Evolutionary conservation across 345 rosid genomes (phyloP), one percentile per base, ranked within the genome.

Genomic region (Geranium brycei): DNA sequence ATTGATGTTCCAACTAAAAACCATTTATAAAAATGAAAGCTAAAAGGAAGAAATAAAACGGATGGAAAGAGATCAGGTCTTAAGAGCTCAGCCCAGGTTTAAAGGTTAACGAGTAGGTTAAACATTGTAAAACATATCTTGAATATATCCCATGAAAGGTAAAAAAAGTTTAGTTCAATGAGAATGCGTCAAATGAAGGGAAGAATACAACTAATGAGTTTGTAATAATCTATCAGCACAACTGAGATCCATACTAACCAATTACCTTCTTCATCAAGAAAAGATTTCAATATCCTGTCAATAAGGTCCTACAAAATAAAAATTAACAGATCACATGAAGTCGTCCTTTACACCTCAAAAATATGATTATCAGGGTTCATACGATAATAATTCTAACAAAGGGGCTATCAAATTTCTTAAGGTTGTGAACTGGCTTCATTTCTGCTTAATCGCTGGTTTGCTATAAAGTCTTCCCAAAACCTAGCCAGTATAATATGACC

Each of bases 231-330:
- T 47, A 47, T 47, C 53, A 8, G 13, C 53, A 8, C 14, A 13
- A 47, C 11, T 47, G 53, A 47, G 14, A 47, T 47, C 14, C 41
- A 13, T 8, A 47, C 15, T 2, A 4, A 59, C 31, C 4, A 12
- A 7, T 76, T 69, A 95, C 99, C 99, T 79, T 78, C 86, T 35
- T 83, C 96, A 66, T 85, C 89, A 18, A 95, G 76, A 12, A 95
- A 83, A 71, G 77, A 71, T 15, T 75, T 66, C 69, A 88, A 72
- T 66, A 91, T 87, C 73, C 97, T 80, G 31, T 85, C 95, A 40
- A 86, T 89, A 68, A 95, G 99, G 68, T 91, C 97, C 99, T 95
- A 65, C 64, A 72, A 66, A 75, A 28, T 31, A n/a, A 18, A 59
- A 62, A 57, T 17, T 7, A 51, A 40, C 68, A 69, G 1, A 71